Percentiles rank a stretch among this genome's conserved stretches.
Evolutionary conservation across 169 alveolate genomes (phyloP).

Genomic region (Eimeria maxima): DNA sequence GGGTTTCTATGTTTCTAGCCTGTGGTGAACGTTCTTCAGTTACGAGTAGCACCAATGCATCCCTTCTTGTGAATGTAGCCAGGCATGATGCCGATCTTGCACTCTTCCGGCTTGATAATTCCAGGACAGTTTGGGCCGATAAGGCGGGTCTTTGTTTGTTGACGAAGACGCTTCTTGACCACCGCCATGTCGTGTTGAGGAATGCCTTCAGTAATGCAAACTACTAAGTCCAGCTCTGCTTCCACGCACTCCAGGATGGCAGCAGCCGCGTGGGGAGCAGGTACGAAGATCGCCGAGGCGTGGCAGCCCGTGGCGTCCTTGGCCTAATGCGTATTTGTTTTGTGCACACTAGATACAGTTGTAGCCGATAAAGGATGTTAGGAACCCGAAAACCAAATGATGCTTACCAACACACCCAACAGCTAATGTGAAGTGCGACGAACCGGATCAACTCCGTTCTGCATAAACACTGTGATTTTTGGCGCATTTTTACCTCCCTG

Average conservation of each 20-base stretch:
- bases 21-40: background rate
- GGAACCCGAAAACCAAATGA: background rate
- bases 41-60: slow-evolving; percentile 87
- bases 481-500: slow-evolving; percentile 80
- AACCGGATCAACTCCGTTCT: background rate
- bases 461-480: background rate
- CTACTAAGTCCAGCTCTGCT: slow-evolving; percentile 97
- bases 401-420: background rate
- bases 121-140: slow-evolving; percentile 99
- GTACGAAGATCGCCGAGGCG: slow-evolving; percentile 98
- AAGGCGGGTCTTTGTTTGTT: slow-evolving; percentile 91
- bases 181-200: slow-evolving; percentile 98
- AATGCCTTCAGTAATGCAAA: slow-evolving; percentile 99
- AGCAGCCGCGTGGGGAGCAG: slow-evolving; percentile 97
- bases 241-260: slow-evolving; percentile 97
- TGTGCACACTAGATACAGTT: background rate
- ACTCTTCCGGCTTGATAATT: slow-evolving; percentile 98
- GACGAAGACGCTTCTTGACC: slow-evolving; percentile 87
- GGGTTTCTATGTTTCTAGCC: no score
- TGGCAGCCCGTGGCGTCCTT: slow-evolving; percentile 93
- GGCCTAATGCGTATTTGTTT: slow-evolving; percentile 55
- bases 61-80: slow-evolving; percentile 97
- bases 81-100: slow-evolving; percentile 99
- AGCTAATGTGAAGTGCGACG: background rate
- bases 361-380: background rate